Base-by-base conservation (phyloP, 768 basidiomycete species). In the Clathrus columnatus region DNA sequence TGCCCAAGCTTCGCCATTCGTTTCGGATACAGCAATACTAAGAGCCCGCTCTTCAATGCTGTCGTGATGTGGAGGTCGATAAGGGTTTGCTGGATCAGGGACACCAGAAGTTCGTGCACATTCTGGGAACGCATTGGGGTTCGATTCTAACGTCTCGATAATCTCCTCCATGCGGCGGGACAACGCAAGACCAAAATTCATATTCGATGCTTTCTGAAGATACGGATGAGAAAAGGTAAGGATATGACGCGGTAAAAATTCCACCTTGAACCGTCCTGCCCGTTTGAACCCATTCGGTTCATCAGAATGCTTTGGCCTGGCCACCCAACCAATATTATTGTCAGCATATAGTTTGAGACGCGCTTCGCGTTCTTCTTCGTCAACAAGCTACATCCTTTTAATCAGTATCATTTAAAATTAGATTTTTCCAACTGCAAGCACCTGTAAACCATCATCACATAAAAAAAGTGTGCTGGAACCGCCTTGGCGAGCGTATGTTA, bases 401-500 rank as follows among this genome's bases (percentile, higher is more conserved):
- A 18, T 10, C 11, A 41, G 26, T 14, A 41, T 18, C 14, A 26
- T 5, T 32, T 5, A 32, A 27, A 50, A 7, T 50, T 7, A 24
- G 48, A 5, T 8, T 8, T 5, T 10, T n/a, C 10, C 18, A 46
- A 46, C 7, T 6, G 30, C n/a, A 2, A 36, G 17, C 16, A 78
- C 67, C 48, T 81, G 78, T 59, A 83, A 65, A 58, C 82, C 82
- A 60, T 84, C 82, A 54, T 84, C 82, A 57, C 81, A 82, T 48
- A 83, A 69, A 58, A 83, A 71, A 59, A 83, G 80, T 17, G 73
- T 73, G 50, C 76, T 77, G 0, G 75, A 75, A 1, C 82, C 82
- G n/a, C 82, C 82, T 60, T 83, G 82, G 4, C 81, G 74, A 27
- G 82, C 82, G 60, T 83, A 81, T 11, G 80, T 81, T 60, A 78